Base-by-base conservation (phyloP, 2,329 filamentous ascomycete genomes). In the Paraconiothyrium brasiliense region DNA sequence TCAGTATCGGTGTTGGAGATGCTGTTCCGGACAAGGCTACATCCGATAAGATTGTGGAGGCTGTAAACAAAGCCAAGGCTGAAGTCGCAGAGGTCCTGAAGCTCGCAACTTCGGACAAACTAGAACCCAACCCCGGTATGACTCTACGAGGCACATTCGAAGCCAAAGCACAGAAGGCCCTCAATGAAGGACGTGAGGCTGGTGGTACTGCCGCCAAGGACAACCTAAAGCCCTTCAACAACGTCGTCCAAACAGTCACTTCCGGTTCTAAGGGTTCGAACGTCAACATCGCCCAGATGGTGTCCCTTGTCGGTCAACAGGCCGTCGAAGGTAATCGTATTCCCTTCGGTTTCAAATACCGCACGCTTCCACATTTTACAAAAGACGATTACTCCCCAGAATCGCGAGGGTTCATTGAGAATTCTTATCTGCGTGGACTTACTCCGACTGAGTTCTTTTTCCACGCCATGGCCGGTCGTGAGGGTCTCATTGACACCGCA, bases 261-360 rank as follows among this genome's bases (percentile, higher is more conserved):
- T 97, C 95, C 61, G 95, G 95, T 74, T 99, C 96, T 70, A 99
- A 99, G 84, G 95, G 95, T 78, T 98, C 95, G 2, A 94, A 93
- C 13, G 98, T 99, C 85, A 99, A 99, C 79, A 98, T 99, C 72
- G 97, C 96, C 16, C 95, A 99, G 81, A 99, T 99, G 95, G 96
- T 94, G 65, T 95, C 95, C 30, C 87, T 98, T 67, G 96, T 99
- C 62, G 95, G 96, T 68, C 95, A 99, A 78, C 96, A 99, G 78
- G 97, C 96, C 67, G 93, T 99, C 9, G 95, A 99, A 82, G 96
- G 95, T 73, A 97, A 97, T 82, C 95, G 95, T 84, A 97, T 99
- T 83, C 95, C 95, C 0, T 99, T 97, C 75, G 95, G 96, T 24
- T 99, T 99, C 88, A 97, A 98, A 79, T 98, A 99, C 78, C 90